phyloP scores from a whole-genome alignment of 768 basidiomycete species.

The Pholiota conissans region DNA sequence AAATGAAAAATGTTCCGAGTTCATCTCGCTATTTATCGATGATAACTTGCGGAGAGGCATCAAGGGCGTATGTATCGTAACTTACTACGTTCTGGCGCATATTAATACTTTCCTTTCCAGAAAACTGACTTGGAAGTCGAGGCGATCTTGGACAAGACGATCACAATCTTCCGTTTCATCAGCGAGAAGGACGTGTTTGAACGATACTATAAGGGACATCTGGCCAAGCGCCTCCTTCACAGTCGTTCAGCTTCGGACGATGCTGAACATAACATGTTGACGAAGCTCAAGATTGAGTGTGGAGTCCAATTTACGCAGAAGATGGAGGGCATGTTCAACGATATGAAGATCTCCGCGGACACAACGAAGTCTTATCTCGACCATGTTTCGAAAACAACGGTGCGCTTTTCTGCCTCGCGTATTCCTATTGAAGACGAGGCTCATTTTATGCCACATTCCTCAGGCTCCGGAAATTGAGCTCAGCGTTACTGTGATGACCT shows the following conservation, averaged over 20 bases:
- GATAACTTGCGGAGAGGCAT: constrained; percentile 94
- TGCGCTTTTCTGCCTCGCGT: constrained; percentile 35
- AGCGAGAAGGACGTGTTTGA: constrained; percentile 98
- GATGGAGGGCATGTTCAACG: constrained; percentile 98
- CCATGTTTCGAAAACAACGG: constrained; percentile 57
- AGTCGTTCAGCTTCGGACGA: constrained; percentile 94
- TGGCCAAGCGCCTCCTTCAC: constrained; percentile 87
- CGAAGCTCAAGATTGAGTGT: constrained; percentile 95
- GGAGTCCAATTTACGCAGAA: constrained; percentile 97
- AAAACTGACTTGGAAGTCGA: constrained; percentile 96
- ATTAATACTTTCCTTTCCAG: constrained; percentile 40
- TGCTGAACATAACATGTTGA: constrained; percentile 95
- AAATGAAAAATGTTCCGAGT: constrained; percentile 88
- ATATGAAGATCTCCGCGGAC: constrained; percentile 88
- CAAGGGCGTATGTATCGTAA: constrained; percentile 70
- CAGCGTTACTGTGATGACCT: constrained; percentile 90
- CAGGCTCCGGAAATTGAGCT: constrained; percentile 80
- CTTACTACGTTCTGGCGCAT: neutral
- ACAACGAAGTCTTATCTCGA: constrained; percentile 73
- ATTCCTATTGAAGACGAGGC: constrained; percentile 1
- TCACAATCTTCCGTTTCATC: constrained; percentile 92
- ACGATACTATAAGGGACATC: constrained; percentile 94
- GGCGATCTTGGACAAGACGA: constrained; percentile 88
- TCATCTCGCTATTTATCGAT: constrained; percentile 95
- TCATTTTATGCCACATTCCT: constrained; percentile 3